Evolutionary conservation across 106 monocot genomes (phyloP).

Genomic region (Acanthochlamys bracteata): DNA sequence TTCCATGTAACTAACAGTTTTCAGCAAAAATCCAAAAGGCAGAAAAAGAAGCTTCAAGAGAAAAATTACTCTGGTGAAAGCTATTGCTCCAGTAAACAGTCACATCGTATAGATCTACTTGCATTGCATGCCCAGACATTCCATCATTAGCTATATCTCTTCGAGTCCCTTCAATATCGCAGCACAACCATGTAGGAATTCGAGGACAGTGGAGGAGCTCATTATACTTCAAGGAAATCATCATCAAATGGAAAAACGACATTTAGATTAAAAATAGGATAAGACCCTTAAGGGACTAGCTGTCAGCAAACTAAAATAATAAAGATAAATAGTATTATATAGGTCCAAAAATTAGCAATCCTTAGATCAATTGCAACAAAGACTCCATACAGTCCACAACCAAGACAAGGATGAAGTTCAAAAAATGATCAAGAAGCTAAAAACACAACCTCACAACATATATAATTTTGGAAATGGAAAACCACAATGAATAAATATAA

Average conservation of each 20-base stretch:
- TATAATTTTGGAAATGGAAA: too few species aligned
- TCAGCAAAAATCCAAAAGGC: neutral
- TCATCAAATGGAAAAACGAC: neutral
- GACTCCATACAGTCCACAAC: too few species aligned
- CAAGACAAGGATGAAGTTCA: too few species aligned
- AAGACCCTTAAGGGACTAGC: constrained; percentile 2
- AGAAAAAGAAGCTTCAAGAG: neutral
- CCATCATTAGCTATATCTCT: constrained; percentile 26
- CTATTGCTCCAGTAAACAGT: constrained; percentile 11
- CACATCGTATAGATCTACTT: constrained; percentile 15
- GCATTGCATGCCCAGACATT: constrained; percentile 9
- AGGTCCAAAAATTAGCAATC: too few species aligned
- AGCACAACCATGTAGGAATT: constrained; percentile 64
- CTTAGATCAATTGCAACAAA: too few species aligned
- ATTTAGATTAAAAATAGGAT: neutral
- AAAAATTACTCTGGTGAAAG: constrained; percentile 29
- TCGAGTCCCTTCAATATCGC: constrained; percentile 47
- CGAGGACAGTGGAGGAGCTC: constrained; percentile 34
- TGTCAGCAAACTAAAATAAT: neutral
- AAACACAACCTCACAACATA: too few species aligned
- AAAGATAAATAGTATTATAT: too few species aligned
- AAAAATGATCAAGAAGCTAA: too few species aligned
- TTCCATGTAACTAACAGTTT: neutral
- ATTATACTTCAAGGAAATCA: constrained; percentile 45
- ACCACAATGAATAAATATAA: too few species aligned